Conservation (phyloP, 129 eudicot species). For the Silybum marianum region DNA sequence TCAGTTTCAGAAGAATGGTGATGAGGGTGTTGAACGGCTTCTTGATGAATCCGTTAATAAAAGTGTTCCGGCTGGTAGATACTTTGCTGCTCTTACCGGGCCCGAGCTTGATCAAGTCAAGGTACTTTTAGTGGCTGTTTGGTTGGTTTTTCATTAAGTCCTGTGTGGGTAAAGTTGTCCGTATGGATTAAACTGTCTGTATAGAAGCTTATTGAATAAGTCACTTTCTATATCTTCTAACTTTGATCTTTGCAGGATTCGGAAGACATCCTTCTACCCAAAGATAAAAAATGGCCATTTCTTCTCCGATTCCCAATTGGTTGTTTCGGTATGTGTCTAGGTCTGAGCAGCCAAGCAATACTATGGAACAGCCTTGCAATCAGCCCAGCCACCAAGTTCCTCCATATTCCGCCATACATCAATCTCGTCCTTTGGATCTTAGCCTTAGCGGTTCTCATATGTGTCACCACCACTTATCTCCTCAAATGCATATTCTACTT, state of each 20-base stretch:
- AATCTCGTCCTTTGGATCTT: conserved; percentile 85
- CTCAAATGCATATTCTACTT: conserved; percentile 80
- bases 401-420: conserved; percentile 63
- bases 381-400: conserved; percentile 75
- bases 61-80: conserved; percentile 98
- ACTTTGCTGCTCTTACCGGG: conserved; percentile 92
- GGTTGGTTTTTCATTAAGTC: no score
- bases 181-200: no score
- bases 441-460: conserved; percentile 54
- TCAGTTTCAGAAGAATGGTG: conserved; percentile 37
- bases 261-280: conserved; percentile 90
- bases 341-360: conserved; percentile 94
- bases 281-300: conserved; percentile 90
- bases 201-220: not conserved
- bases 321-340: conserved; percentile 92
- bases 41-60: conserved; percentile 54
- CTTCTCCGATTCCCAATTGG: conserved; percentile 87
- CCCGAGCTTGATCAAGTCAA: conserved; percentile 98
- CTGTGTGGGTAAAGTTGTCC: no score
- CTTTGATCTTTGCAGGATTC: conserved; percentile 53
- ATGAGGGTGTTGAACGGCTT: conserved; percentile 21
- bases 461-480: conserved; percentile 60
- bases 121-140: no score
- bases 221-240: not conserved
- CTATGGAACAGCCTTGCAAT: conserved; percentile 65